These are phyloP conservation scores for Castanea sativa DNA, from an alignment of 306 rosid species.

Conservation along the genomic window DNA sequence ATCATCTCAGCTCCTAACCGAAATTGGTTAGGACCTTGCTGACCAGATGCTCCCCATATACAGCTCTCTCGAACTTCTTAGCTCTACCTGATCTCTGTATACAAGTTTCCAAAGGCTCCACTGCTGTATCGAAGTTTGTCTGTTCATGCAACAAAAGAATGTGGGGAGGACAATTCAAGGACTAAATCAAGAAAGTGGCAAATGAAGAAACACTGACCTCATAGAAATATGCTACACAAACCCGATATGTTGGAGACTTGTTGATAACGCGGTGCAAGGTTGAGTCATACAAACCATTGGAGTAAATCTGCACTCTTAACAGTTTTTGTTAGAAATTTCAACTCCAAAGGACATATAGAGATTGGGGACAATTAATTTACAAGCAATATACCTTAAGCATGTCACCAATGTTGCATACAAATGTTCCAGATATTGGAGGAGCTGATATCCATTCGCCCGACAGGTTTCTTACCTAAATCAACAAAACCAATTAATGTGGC, in stretches of 20 bases:
- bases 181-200: background rate
- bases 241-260: conserved; percentile 61
- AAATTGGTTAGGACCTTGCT: conserved; percentile 70
- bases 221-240: conserved; percentile 74
- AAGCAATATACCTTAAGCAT: conserved; percentile 73
- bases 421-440: conserved; percentile 77
- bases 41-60: conserved; percentile 84
- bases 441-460: conserved; percentile 95
- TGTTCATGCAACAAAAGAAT: conserved; percentile 32
- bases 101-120: conserved; percentile 70
- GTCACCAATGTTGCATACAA: conserved; percentile 92
- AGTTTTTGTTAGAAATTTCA: background rate
- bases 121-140: conserved; percentile 85
- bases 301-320: conserved; percentile 63
- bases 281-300: conserved; percentile 84
- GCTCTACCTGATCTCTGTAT: conserved; percentile 50
- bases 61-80: conserved; percentile 55
- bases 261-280: conserved; percentile 84
- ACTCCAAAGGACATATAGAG: background rate
- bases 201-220: conserved; percentile 50
- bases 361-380: background rate
- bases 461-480: conserved; percentile 73
- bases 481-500: conserved; percentile 17
- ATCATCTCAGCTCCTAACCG: background rate
- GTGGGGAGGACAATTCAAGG: background rate